Percentiles rank a stretch among this genome's conserved stretches.
These are phyloP conservation scores for Lineolata rhizophorae DNA, from an alignment of 495 filamentous ascomycete species.

Conservation along the genomic window DNA sequence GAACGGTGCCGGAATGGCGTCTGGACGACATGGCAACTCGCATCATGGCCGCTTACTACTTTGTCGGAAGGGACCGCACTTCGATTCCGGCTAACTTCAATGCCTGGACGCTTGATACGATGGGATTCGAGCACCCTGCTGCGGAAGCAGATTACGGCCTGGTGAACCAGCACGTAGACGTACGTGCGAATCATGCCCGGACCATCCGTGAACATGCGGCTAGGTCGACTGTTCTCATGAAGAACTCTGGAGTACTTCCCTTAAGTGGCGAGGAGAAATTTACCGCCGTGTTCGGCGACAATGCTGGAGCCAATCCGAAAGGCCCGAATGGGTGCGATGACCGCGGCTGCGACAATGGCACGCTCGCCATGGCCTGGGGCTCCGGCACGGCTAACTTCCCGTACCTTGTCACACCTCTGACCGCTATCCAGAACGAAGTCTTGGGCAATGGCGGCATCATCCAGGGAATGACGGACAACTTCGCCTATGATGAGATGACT, in stretches of 20 bases:
- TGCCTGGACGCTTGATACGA: slow-evolving; percentile 64
- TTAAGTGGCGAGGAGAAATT: slow-evolving; percentile 51
- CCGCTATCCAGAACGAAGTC: slow-evolving; percentile 61
- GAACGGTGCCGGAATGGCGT: slow-evolving; percentile 75
- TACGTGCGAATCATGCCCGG: slow-evolving; percentile 47
- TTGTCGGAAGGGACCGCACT: slow-evolving; percentile 47
- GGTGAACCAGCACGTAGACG: slow-evolving; percentile 74
- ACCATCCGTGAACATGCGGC: slow-evolving; percentile 55
- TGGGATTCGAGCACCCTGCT: slow-evolving; percentile 40
- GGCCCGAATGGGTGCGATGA: slow-evolving; percentile 79
- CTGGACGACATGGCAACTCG: slow-evolving; percentile 82
- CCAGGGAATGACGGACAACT: slow-evolving; percentile 58
- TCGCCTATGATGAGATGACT: slow-evolving; percentile 34
- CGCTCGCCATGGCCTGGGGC: slow-evolving; percentile 87
- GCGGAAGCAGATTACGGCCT: slow-evolving; percentile 36
- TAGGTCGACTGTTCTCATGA: slow-evolving; percentile 67
- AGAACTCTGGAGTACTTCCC: slow-evolving; percentile 62
- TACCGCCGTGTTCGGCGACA: slow-evolving; percentile 66
- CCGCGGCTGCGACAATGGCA: slow-evolving; percentile 67
- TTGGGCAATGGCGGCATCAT: slow-evolving; percentile 34
- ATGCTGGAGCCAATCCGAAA: slow-evolving; percentile 51
- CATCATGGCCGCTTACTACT: slow-evolving; percentile 87
- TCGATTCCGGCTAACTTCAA: slow-evolving; percentile 61
- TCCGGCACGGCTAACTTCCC: slow-evolving; percentile 79
- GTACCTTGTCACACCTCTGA: slow-evolving; percentile 72